Conservation (phyloP, 192 early-diverging fungal genomes). For the Coemansia sp. region DNA sequence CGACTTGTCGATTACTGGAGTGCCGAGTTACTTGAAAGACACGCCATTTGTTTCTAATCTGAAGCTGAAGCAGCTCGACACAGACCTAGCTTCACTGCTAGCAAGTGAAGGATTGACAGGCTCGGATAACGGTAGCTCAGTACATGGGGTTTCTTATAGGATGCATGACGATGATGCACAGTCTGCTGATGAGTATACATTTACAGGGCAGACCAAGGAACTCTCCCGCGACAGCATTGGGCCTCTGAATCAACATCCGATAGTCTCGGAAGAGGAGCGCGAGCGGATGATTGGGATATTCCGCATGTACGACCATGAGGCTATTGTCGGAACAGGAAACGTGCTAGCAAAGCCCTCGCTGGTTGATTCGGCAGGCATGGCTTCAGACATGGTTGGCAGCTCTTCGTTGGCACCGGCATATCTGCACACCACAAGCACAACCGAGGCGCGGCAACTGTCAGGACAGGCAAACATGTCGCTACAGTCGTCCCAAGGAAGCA, state of each 20-base stretch:
- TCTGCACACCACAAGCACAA: background rate
- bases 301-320: slow-evolving; percentile 36
- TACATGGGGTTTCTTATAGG: background rate
- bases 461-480: slow-evolving; percentile 1
- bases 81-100: slow-evolving; percentile 12
- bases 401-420: background rate
- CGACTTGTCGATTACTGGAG: slow-evolving; percentile 31
- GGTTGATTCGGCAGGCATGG: background rate
- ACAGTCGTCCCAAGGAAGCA: slow-evolving; percentile 14
- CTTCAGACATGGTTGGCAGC: background rate
- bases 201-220: slow-evolving; percentile 9
- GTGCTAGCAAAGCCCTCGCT: background rate
- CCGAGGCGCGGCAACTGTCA: background rate
- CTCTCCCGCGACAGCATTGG: slow-evolving; percentile 19
- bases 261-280: slow-evolving; percentile 5
- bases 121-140: slow-evolving; percentile 7
- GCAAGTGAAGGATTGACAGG: slow-evolving; percentile 14
- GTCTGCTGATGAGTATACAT: slow-evolving; percentile 8
- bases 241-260: slow-evolving; percentile 9
- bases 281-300: slow-evolving; percentile 36
- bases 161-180: slow-evolving; percentile 15
- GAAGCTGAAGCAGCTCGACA: slow-evolving; percentile 20
- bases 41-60: slow-evolving; percentile 29
- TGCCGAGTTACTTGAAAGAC: slow-evolving; percentile 29
- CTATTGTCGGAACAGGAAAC: slow-evolving; percentile 28